A percentile compares a stretch with the other conserved stretches of the same genome.
These are phyloP conservation scores for Petunia secreta DNA, from an alignment of 257 asterid genomes.

Conservation along the genomic window DNA sequence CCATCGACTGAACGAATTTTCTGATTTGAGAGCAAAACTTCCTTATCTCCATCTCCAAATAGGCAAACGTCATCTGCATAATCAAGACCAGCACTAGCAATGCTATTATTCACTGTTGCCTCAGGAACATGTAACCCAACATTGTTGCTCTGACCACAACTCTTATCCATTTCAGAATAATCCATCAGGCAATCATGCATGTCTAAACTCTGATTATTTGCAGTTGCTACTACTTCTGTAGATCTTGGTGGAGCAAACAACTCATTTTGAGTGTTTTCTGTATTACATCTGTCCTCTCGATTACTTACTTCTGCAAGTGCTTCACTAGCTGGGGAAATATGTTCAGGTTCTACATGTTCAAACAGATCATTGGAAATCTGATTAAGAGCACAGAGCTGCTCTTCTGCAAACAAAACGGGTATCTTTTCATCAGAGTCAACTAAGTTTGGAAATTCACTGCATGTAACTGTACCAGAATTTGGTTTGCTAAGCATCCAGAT, in stretches of 20 bases:
- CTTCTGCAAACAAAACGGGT: slow-evolving; percentile 30
- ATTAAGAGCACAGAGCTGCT: slow-evolving; percentile 41
- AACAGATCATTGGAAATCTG: slow-evolving; percentile 45
- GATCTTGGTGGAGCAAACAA: slow-evolving; percentile 22
- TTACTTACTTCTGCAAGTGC: slow-evolving; percentile 32
- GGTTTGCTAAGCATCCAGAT: slow-evolving; percentile 19
- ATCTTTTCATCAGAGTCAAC: slow-evolving; percentile 27
- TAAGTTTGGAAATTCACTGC: slow-evolving; percentile 17
- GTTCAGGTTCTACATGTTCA: slow-evolving; percentile 44
- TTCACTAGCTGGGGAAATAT: slow-evolving; percentile 35
- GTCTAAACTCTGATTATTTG: slow-evolving; percentile 39
- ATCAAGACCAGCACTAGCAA: slow-evolving; percentile 31
- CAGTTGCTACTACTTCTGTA: slow-evolving; percentile 28
- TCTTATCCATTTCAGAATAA: slow-evolving; percentile 37
- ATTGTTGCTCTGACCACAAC: slow-evolving; percentile 35
- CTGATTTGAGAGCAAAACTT: slow-evolving; percentile 36
- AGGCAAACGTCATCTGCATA: slow-evolving; percentile 33
- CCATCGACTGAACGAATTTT: slow-evolving; percentile 37
- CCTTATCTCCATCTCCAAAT: slow-evolving; percentile 31
- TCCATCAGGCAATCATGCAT: slow-evolving; percentile 31
- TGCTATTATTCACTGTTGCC: slow-evolving; percentile 25
- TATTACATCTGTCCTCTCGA: slow-evolving; percentile 31
- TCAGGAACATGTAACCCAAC: slow-evolving; percentile 43
- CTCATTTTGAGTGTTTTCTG: not conserved
- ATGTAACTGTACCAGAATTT: not conserved